phyloP scores from a whole-genome alignment of 768 basidiomycete species.

The Russula lepida region DNA sequence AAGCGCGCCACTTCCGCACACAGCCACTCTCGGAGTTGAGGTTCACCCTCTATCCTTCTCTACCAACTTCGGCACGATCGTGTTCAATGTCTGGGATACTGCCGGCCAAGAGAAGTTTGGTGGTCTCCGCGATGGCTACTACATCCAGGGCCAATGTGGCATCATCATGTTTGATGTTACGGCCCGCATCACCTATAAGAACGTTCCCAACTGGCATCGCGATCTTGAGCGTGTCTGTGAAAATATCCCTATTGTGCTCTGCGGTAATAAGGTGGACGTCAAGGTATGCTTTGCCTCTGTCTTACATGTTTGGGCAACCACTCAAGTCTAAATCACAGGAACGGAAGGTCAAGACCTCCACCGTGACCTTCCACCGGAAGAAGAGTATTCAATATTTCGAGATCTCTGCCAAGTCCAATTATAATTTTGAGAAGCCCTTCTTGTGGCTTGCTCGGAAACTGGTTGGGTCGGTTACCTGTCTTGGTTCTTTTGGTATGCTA shows the following conservation, averaged over 20 bases:
- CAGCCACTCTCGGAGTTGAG: slow-evolving; percentile 99
- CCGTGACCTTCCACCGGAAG: slow-evolving; percentile 99
- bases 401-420: slow-evolving; percentile 99
- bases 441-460: slow-evolving; percentile 98
- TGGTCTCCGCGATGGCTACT: slow-evolving; percentile 94
- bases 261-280: slow-evolving; percentile 99
- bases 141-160: slow-evolving; percentile 97
- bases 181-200: slow-evolving; percentile 99
- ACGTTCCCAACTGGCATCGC: slow-evolving; percentile 99
- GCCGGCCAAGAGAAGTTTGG: slow-evolving; percentile 99
- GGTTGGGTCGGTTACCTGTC: slow-evolving; percentile 62
- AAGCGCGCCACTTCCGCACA: slow-evolving; percentile 9
- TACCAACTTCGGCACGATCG: slow-evolving; percentile 98
- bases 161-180: slow-evolving; percentile 99
- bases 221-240: slow-evolving; percentile 99
- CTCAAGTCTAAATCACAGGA: slow-evolving; percentile 47
- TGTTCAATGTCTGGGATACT: slow-evolving; percentile 99
- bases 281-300: slow-evolving; percentile 51
- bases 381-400: slow-evolving; percentile 99
- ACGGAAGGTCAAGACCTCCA: slow-evolving; percentile 98
- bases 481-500: too few relatives aligned
- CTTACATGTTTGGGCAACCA: neutral
- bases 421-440: slow-evolving; percentile 99
- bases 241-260: slow-evolving; percentile 98
- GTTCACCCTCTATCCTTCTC: slow-evolving; percentile 94